phyloP scores from a whole-genome alignment of 2,329 filamentous ascomycete species.

The Aspergillus aculeatus region DNA sequence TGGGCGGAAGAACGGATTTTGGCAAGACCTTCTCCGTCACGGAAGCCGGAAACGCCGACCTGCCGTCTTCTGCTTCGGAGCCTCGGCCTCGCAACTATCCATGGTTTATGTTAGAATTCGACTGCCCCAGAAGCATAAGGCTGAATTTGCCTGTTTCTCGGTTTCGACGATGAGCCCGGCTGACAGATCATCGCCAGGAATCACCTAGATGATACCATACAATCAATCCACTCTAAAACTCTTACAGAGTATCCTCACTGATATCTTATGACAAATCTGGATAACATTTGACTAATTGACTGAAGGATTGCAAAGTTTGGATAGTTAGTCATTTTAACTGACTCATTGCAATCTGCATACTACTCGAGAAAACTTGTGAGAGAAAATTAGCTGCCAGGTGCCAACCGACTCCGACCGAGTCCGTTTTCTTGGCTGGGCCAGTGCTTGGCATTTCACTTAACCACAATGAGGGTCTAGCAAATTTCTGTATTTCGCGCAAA shows the following conservation, averaged over 20 bases:
- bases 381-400: background rate
- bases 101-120: slow-evolving; percentile 2
- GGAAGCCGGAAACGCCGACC: slow-evolving; percentile 12
- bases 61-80: slow-evolving; percentile 6
- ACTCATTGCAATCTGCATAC: background rate
- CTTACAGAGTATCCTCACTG: too few species aligned
- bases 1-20: slow-evolving; percentile 1
- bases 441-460: slow-evolving; percentile 6
- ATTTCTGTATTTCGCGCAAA: background rate
- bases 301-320: background rate
- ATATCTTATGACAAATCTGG: background rate
- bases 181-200: background rate
- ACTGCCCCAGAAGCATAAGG: slow-evolving; percentile 1
- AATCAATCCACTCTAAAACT: too few species aligned
- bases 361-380: background rate
- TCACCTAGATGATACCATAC: background rate
- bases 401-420: background rate
- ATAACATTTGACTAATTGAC: background rate
- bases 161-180: background rate
- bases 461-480: slow-evolving; percentile 6
- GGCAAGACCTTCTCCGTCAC: background rate
- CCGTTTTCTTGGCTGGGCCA: background rate
- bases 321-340: background rate
- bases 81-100: background rate
- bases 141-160: background rate